phyloP scores from a whole-genome alignment of 2,329 filamentous ascomycete species.

The Ceratocystis diversiconidia region DNA sequence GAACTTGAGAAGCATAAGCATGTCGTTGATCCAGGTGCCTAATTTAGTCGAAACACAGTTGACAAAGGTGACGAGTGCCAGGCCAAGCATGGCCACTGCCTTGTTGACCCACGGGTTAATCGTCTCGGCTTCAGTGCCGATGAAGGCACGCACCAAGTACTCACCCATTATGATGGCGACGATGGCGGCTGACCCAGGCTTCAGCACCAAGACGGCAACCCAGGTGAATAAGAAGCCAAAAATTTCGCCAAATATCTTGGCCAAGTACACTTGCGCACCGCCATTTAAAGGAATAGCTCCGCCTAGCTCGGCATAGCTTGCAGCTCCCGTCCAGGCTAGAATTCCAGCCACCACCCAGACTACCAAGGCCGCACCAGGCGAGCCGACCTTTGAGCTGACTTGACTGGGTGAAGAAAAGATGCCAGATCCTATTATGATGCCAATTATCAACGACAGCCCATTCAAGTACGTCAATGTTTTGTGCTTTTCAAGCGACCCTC shows the following conservation, averaged over 20 bases:
- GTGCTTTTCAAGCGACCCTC: constrained; percentile 78
- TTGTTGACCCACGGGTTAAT: constrained; percentile 85
- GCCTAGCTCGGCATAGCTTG: constrained; percentile 88
- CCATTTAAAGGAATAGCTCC: constrained; percentile 93
- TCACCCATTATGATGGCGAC: constrained; percentile 97
- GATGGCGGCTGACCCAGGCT: constrained; percentile 85
- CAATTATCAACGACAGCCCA: constrained; percentile 77
- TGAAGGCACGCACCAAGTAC: constrained; percentile 77
- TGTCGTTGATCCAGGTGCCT: constrained; percentile 73
- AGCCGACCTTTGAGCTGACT: constrained; percentile 82
- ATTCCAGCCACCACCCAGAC: constrained; percentile 86
- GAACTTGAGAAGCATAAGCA: constrained; percentile 97
- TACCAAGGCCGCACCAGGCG: constrained; percentile 76
- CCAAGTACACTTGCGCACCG: constrained; percentile 81
- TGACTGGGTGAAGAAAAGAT: constrained; percentile 93
- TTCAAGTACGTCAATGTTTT: constrained; percentile 94
- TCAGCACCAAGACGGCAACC: constrained; percentile 86
- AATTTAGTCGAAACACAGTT: constrained; percentile 87
- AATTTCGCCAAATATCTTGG: constrained; percentile 92
- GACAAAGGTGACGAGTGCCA: constrained; percentile 63
- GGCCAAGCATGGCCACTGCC: constrained; percentile 61
- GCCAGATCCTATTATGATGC: constrained; percentile 86
- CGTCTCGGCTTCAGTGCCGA: constrained; percentile 71
- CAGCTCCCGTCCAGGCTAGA: constrained; percentile 87
- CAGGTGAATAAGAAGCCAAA: constrained; percentile 91